Base-by-base conservation (phyloP, 2,329 filamentous ascomycete genomes). In the Colletotrichum incanum region DNA sequence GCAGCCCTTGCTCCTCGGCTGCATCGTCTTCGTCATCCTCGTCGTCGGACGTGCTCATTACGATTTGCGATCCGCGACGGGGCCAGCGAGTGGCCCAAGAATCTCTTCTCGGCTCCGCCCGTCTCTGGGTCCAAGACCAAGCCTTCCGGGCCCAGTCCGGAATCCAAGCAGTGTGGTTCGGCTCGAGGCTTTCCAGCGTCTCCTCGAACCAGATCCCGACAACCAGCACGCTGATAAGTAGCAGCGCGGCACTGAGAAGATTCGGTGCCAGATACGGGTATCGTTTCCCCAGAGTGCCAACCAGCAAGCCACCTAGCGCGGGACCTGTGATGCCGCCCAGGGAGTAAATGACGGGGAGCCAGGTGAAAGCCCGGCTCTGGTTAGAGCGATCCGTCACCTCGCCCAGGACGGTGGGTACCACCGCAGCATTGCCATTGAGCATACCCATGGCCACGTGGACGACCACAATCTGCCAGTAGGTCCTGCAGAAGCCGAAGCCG, bases 341-440 rank as follows among this genome's bases (percentile, higher is more conserved):
- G 5, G 96, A 96, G 82, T 99, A 99, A n/a, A 98, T 92, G 49
- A 98, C 93, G 0, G 96, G 96, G 52, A 99, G 86, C 84, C 98
- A 99, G 1, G 94, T 96, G 78, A 99, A 99, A 0, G 95, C 96
- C 65, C 90, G 89, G 78, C 94, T 96, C 86, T 99, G 96, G 81
- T 99, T 99, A 74, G 93, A 96, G 66, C 94, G 91, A 79, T 98
- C 95, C 1, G 96, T 99, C 64, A 99, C 93, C 81, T 99, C 96
- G 50, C 96, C 96, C 60, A 99, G 82, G 60, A 96, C 97, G 0
- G 96, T 98, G 9, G 94, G 96, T 18, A 99, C 95, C 16, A 98
- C 92, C 5, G 94, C 96, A 39, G 96, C 95, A 78, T 99, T 99
- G 64, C 96, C 96, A 80, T 98, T 99, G 63, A 98, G 90, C 65